A percentile compares a stretch with the other conserved stretches of the same genome.
These are phyloP conservation scores for Remersonia thermophila DNA, from an alignment of 2,329 filamentous ascomycete genomes.

Conservation along the genomic window DNA sequence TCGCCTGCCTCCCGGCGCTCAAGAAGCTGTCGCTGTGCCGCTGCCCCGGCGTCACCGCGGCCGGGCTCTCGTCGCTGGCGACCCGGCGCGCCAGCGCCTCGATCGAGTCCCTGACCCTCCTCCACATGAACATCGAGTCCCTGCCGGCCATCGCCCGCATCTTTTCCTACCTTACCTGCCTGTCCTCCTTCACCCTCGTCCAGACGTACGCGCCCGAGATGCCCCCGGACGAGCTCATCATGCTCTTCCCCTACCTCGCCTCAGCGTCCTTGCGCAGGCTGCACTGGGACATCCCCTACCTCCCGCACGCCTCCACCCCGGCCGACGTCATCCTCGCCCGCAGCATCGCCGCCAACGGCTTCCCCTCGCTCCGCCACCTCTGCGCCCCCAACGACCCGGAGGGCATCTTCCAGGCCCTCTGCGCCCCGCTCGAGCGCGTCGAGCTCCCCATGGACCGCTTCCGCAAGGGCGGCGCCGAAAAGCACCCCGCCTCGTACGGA, in stretches of 20 bases:
- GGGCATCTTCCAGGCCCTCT: conserved; percentile 56
- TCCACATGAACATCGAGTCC: conserved; percentile 43
- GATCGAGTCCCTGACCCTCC: conserved; percentile 39
- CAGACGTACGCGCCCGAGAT: conserved; percentile 44
- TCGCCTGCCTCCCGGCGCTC: conserved; percentile 43
- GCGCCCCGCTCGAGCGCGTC: conserved; percentile 46
- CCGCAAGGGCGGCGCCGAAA: conserved; percentile 17
- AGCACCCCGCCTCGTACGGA: background rate
- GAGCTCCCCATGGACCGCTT: conserved; percentile 40
- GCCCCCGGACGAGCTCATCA: conserved; percentile 42
- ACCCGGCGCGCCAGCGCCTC: conserved; percentile 33
- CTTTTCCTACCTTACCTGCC: conserved; percentile 38
- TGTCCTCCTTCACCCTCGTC: conserved; percentile 40
- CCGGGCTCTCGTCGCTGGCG: conserved; percentile 45
- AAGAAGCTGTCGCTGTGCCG: conserved; percentile 43
- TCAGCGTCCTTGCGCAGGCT: conserved; percentile 40
- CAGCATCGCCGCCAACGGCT: conserved; percentile 48
- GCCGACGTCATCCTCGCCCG: conserved; percentile 52
- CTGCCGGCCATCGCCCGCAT: conserved; percentile 47
- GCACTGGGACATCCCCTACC: conserved; percentile 51
- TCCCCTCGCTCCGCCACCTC: conserved; percentile 48
- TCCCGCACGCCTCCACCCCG: conserved; percentile 29
- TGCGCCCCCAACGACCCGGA: conserved; percentile 58
- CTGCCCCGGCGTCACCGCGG: conserved; percentile 42
- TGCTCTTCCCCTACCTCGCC: conserved; percentile 52